Evolutionary conservation across 345 rosid species (phyloP).

Genomic region (Trapa incisa): DNA sequence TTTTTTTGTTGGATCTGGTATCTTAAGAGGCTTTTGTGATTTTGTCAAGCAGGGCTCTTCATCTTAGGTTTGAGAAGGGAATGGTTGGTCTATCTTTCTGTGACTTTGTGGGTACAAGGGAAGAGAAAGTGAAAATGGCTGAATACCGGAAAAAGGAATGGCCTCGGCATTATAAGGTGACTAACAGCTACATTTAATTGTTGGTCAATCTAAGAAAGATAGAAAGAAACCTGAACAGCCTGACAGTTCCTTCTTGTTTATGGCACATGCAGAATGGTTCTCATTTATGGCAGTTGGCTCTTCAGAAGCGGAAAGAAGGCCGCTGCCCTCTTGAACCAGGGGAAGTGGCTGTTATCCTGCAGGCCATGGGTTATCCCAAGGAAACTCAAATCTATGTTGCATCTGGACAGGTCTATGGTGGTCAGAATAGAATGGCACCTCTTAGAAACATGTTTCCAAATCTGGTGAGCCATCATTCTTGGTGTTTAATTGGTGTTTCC

Average conservation of each 20-base stretch:
- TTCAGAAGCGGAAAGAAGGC: conserved; percentile 97
- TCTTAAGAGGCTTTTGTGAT: conserved; percentile 6
- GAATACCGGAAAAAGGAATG: conserved; percentile 93
- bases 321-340: conserved; percentile 99
- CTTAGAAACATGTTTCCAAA: conserved; percentile 95
- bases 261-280: conserved; percentile 70
- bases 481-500: background rate
- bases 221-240: background rate
- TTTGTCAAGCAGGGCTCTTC: conserved; percentile 74
- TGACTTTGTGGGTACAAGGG: conserved; percentile 96
- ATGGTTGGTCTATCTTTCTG: conserved; percentile 98
- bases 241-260: background rate
- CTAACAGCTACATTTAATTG: background rate
- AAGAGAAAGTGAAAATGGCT: conserved; percentile 96
- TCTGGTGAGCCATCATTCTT: conserved; percentile 43
- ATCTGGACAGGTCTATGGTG: conserved; percentile 94
- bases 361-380: conserved; percentile 98
- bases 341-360: conserved; percentile 95
- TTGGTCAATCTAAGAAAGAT: background rate
- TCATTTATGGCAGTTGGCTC: conserved; percentile 91
- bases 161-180: conserved; percentile 97
- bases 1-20: conserved; percentile 5
- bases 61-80: conserved; percentile 99
- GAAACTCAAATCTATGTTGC: conserved; percentile 99
- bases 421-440: conserved; percentile 98